phyloP scores from a whole-genome alignment of 2,329 filamentous ascomycete species.

The Talaromyces atroroseus region DNA sequence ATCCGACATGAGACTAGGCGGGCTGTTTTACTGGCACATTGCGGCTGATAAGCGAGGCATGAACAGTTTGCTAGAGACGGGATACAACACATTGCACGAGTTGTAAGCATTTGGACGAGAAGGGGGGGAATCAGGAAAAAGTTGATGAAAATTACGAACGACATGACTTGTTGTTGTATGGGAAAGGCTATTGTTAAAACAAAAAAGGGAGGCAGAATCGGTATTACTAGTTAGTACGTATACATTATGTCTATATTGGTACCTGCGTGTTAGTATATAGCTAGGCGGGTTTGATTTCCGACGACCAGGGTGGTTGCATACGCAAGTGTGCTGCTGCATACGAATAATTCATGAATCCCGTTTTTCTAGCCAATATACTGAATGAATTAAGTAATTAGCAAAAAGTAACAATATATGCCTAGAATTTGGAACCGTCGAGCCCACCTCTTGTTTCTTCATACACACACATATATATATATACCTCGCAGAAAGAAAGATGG shows the following conservation, averaged over 20 bases:
- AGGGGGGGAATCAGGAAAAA: background rate
- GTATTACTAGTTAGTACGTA: too few relatives aligned
- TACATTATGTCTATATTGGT: background rate
- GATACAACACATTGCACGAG: slow-evolving; percentile 51
- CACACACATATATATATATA: too few relatives aligned
- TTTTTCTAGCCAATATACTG: background rate
- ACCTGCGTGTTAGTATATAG: too few relatives aligned
- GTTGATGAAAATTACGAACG: background rate
- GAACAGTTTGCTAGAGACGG: slow-evolving; percentile 57
- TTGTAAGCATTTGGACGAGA: slow-evolving; percentile 18
- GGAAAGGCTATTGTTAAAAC: background rate
- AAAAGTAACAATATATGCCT: too few relatives aligned
- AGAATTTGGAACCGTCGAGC: too few relatives aligned
- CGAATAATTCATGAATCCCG: background rate
- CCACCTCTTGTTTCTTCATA: too few relatives aligned
- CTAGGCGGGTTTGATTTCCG: background rate
- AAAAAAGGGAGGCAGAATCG: background rate
- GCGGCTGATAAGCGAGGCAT: slow-evolving; percentile 59
- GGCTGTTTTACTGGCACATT: slow-evolving; percentile 78
- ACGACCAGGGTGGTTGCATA: background rate
- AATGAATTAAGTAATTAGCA: background rate
- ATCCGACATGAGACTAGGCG: slow-evolving; percentile 64
- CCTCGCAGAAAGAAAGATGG: too few relatives aligned
- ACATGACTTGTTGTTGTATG: background rate
- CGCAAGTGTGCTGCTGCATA: background rate